Evolutionary conservation across 2,329 filamentous ascomycete genomes (phyloP).

Genomic region (Fonsecaea monophora): DNA sequence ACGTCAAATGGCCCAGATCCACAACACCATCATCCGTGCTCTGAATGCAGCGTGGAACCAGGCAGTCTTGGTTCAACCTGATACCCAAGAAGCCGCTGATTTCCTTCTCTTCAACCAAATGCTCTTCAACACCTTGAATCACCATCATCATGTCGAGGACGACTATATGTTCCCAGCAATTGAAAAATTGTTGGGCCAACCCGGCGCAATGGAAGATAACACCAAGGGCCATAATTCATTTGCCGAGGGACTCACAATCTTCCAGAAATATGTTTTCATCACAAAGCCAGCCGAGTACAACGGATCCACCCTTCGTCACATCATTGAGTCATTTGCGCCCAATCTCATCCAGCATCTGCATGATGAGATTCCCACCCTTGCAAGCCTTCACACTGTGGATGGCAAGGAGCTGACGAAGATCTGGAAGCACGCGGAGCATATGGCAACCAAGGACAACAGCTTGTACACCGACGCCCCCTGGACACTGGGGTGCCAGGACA

Average conservation of each 20-base stretch:
- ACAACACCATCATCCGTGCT: conserved; percentile 40
- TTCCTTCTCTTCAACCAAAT: conserved; percentile 40
- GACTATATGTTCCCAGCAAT: conserved; percentile 34
- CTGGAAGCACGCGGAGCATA: conserved; percentile 37
- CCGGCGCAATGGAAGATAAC: conserved; percentile 34
- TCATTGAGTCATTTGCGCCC: conserved; percentile 39
- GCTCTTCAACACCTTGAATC: conserved; percentile 36
- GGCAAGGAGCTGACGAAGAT: conserved; percentile 35
- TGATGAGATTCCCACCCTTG: conserved; percentile 40
- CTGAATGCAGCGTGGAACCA: conserved; percentile 40
- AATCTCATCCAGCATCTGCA: conserved; percentile 41
- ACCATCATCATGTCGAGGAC: conserved; percentile 37
- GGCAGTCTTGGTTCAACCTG: conserved; percentile 31
- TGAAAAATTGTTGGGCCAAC: conserved; percentile 29
- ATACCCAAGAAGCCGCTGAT: conserved; percentile 33
- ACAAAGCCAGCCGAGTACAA: conserved; percentile 37
- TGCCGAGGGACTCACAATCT: conserved; percentile 36
- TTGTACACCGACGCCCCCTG: conserved; percentile 34
- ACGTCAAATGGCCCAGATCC: conserved; percentile 39
- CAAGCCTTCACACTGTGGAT: conserved; percentile 35
- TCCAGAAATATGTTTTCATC: conserved; percentile 37
- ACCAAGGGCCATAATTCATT: conserved; percentile 35
- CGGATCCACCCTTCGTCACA: conserved; percentile 35
- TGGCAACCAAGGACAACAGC: conserved; percentile 23
- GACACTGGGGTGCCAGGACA: conserved; percentile 40